Percentiles rank a stretch among this genome's conserved stretches.
phyloP scores from a whole-genome alignment of 495 filamentous ascomycete genomes.

The Parmelia sp. region DNA sequence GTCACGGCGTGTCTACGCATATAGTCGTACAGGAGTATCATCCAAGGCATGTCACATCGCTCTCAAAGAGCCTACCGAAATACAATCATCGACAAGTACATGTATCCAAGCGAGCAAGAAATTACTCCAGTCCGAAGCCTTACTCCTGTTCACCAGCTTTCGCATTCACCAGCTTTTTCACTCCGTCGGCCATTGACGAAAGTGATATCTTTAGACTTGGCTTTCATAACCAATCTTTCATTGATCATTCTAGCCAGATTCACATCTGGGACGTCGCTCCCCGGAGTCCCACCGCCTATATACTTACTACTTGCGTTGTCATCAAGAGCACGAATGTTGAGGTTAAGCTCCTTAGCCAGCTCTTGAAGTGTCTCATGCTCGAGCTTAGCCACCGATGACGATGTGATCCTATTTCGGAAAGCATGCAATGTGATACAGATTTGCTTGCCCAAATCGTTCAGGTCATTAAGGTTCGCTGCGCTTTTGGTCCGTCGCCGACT shows the following conservation, averaged over 20 bases:
- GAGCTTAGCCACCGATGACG: constrained; percentile 50
- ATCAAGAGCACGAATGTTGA: constrained; percentile 64
- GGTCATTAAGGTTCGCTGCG: constrained; percentile 37
- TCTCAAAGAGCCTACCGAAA: background rate
- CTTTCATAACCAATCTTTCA: constrained; percentile 47
- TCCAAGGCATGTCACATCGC: background rate
- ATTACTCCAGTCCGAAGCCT: constrained; percentile 4
- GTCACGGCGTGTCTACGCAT: too few species aligned
- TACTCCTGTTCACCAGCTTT: constrained; percentile 1
- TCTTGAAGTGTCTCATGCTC: constrained; percentile 61
- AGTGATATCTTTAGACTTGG: background rate
- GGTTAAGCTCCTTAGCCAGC: constrained; percentile 70
- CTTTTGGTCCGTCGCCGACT: constrained; percentile 50
- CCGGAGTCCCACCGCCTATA: constrained; percentile 47
- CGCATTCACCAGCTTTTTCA: background rate
- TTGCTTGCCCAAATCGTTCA: constrained; percentile 73
- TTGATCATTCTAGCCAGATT: constrained; percentile 70
- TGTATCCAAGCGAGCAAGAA: background rate
- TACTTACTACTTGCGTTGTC: constrained; percentile 31
- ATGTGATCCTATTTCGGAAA: constrained; percentile 75
- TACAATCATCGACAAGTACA: background rate
- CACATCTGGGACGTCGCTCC: constrained; percentile 60
- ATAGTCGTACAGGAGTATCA: background rate
- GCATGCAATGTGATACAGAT: constrained; percentile 69
- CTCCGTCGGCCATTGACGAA: background rate